Percentiles rank a stretch among this genome's conserved stretches.
phyloP scores from a whole-genome alignment of 805 yeast species.

The Zygotorulaspora danielsina region DNA sequence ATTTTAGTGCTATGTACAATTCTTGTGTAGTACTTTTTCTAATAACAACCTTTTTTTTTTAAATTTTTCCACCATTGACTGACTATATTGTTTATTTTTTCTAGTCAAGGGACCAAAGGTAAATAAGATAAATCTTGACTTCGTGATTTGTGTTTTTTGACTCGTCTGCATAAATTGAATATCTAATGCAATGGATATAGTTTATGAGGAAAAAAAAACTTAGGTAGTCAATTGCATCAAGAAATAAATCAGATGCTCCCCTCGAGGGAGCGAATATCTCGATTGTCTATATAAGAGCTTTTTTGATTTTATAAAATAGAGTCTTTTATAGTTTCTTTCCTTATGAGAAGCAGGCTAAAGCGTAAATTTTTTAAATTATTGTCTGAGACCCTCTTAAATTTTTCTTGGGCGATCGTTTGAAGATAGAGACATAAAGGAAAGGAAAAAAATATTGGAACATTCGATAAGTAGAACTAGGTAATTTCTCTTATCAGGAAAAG shows the following conservation, averaged over 20 bases:
- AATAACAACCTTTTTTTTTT: slow-evolving; percentile 6
- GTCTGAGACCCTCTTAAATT: not conserved
- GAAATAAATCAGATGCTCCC: too few relatives aligned
- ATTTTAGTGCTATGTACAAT: slow-evolving; percentile 2
- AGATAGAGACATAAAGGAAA: not conserved
- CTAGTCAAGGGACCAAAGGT: too few relatives aligned
- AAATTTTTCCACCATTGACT: too few relatives aligned
- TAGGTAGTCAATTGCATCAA: too few relatives aligned
- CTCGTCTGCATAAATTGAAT: not conserved
- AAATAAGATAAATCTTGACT: too few relatives aligned
- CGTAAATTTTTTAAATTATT: not conserved
- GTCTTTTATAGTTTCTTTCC: too few relatives aligned
- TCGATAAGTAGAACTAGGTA: not conserved
- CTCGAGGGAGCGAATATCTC: too few relatives aligned
- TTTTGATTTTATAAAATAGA: too few relatives aligned
- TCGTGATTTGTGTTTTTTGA: too few relatives aligned
- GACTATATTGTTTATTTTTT: too few relatives aligned
- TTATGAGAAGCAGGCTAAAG: too few relatives aligned
- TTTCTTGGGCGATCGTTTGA: not conserved
- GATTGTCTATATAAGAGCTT: too few relatives aligned
- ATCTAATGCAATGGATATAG: not conserved
- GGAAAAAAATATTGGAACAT: not conserved
- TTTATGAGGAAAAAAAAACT: not conserved
- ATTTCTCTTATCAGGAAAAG: not conserved
- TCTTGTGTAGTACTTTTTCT: slow-evolving; percentile 7